Conservation (phyloP, 176 grass and related monocot genomes). For the Avena eriantha region DNA sequence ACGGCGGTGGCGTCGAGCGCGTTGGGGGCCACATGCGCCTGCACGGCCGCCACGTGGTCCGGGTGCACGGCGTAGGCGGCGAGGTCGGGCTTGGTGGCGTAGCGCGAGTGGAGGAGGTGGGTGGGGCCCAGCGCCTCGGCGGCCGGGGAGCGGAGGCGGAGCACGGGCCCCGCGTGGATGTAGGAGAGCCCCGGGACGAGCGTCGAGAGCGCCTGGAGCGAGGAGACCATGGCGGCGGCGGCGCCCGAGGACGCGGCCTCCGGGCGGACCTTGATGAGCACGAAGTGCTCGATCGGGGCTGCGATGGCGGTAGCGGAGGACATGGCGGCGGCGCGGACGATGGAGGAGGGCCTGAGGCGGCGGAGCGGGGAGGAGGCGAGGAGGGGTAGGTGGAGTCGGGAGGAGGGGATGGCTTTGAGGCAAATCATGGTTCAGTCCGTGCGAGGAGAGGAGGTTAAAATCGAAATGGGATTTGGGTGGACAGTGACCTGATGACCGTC, state of each 20-base stretch:
- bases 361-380: slow-evolving; percentile 37
- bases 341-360: slow-evolving; percentile 42
- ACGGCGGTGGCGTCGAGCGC: slow-evolving; percentile 73
- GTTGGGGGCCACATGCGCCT: slow-evolving; percentile 65
- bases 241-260: slow-evolving; percentile 54
- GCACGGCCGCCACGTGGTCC: slow-evolving; percentile 75
- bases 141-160: slow-evolving; percentile 70
- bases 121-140: slow-evolving; percentile 68
- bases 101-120: slow-evolving; percentile 88
- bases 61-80: slow-evolving; percentile 71
- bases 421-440: slow-evolving; percentile 36
- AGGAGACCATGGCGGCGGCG: slow-evolving; percentile 60
- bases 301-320: slow-evolving; percentile 37
- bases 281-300: slow-evolving; percentile 76
- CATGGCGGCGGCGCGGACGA: slow-evolving; percentile 31
- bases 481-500: slow-evolving; percentile 27
- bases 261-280: slow-evolving; percentile 87
- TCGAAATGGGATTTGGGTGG: not conserved
- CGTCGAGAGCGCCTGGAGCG: slow-evolving; percentile 59
- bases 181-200: slow-evolving; percentile 66
- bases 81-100: slow-evolving; percentile 76
- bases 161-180: slow-evolving; percentile 74
- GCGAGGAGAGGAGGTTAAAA: slow-evolving; percentile 24
- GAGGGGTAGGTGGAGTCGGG: slow-evolving; percentile 35
- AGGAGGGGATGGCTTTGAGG: slow-evolving; percentile 31